Base-by-base conservation (phyloP, 2,329 filamentous ascomycete genomes). In the Fusarium cicatricum region DNA sequence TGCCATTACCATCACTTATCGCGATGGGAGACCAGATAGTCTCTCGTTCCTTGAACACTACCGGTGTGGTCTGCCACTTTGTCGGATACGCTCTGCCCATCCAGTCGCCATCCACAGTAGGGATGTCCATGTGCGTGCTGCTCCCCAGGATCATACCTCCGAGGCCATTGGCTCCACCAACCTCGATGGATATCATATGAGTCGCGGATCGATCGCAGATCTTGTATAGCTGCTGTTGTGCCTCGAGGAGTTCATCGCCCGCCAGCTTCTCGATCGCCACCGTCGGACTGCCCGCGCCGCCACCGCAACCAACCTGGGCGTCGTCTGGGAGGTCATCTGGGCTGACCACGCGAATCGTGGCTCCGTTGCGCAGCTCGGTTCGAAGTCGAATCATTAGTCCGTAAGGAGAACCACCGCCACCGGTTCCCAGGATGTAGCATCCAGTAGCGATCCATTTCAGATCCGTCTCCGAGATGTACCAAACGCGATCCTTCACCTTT, bases 81-180 rank as follows among this genome's bases (percentile, higher is more conserved):
- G 79, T 81, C 1, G 82, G 81, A 51, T 84, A 83, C 1, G 82
- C 82, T 11, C 82, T 71, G 0, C 82, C 82, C 82, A 85, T 84
- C 80, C 80, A 83, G 67, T 84, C 82, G 12, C 78, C 82, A 50
- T 85, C 82, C 4, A 85, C 77, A 3, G 76, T 76, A 0, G 82
- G 81, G 1, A 82, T 58, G 49, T 82, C 72, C 70, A 86, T 81
- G 56, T 82, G 79, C 1, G 74, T 74, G 46, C 79, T 81, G 0
- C 82, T 81, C 5, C 84, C 84, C 5, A 86, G 71, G 4, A 85
- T 77, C 71, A 88, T 75, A 9, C 82, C 80, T 59, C 85, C 80
- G 9, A 88, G 74, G 1, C 86, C 86, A 59, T 90, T 90, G 5
- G 80, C 81, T 7, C 87, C 87, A n/a, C 87, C 87, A 48, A 90